Conservation (phyloP, 2,329 filamentous ascomycete species). For the Cadophora gregata region DNA sequence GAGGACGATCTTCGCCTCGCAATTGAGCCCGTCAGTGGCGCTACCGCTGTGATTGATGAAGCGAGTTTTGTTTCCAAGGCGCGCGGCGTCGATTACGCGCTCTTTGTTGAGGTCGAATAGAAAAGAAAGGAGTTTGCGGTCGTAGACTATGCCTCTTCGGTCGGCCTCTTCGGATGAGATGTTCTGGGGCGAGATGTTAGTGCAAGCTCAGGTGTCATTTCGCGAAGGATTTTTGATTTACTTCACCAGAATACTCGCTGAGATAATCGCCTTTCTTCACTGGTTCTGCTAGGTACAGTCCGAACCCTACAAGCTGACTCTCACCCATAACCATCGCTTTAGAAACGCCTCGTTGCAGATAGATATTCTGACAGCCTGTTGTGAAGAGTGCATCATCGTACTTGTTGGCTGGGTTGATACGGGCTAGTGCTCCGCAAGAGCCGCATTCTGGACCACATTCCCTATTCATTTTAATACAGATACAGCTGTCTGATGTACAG, state of each 20-base stretch:
- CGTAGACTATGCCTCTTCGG: slow-evolving; percentile 45
- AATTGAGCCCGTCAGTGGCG: slow-evolving; percentile 65
- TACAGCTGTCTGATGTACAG: slow-evolving; percentile 66
- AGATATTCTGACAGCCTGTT: slow-evolving; percentile 73
- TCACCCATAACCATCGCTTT: slow-evolving; percentile 73
- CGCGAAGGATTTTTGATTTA: slow-evolving; percentile 43
- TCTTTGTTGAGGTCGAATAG: slow-evolving; percentile 58
- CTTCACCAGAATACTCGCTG: slow-evolving; percentile 81
- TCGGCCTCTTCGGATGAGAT: slow-evolving; percentile 51
- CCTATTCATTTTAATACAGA: slow-evolving; percentile 73
- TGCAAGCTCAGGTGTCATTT: not conserved
- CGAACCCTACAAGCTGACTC: slow-evolving; percentile 72
- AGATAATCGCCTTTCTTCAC: slow-evolving; percentile 68
- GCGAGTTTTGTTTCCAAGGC: slow-evolving; percentile 79
- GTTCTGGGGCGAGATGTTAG: slow-evolving; percentile 51
- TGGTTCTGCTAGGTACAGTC: slow-evolving; percentile 65
- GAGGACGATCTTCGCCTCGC: slow-evolving; percentile 70
- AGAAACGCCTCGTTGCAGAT: slow-evolving; percentile 69
- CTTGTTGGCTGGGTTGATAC: slow-evolving; percentile 72
- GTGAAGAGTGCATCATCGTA: slow-evolving; percentile 61
- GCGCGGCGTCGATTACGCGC: slow-evolving; percentile 70
- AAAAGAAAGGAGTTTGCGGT: slow-evolving; percentile 49
- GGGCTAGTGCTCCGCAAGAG: slow-evolving; percentile 70
- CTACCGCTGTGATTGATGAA: slow-evolving; percentile 81
- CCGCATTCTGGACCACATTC: slow-evolving; percentile 83